Evolutionary conservation across 2,329 filamentous ascomycete genomes (phyloP), one percentile per base, ranked within the genome.

Genomic region (Didymella exigua): DNA sequence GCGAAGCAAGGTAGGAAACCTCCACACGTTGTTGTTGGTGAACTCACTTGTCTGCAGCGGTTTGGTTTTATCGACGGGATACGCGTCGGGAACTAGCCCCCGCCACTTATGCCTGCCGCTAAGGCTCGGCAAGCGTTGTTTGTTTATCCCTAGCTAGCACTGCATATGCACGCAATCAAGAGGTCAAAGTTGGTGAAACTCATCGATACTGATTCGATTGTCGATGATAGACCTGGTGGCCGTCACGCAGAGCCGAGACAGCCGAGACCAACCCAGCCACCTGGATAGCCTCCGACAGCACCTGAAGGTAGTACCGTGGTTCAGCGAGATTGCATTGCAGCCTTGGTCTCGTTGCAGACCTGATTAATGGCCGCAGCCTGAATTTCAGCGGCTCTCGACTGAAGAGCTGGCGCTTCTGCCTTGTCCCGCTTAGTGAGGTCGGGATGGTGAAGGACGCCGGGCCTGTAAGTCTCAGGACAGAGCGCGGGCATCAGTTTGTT

Each of bases 391-490:
- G 67, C 70, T 42, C 67, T 59, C 8, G 66, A 56, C 23, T 65
- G 61, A 4, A 75, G 61, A 3, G 42, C 65, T 11, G 63, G 56
- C 10, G 62, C 29, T 37, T 67, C 63, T 21, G 55, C 59, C 38
- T 43, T 65, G 45, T 74, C 72, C 7, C 66, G 63, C 48, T 67
- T 72, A 49, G 61, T 58, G 7, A 73, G 36, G 37, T 74, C 68
- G 5, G 71, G 71, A 24, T 75, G 71, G 7, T 71, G 67, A 21
- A 72, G 49, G 4, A 66, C 51, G 10, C 63, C 59, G 9, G 70
- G 70, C 48, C 66, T 70, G 56, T 74, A 73, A 1, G 64, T 64
- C 43, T 75, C 71, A 13, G 55, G 54, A 54, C 71, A 74, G 16
- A 72, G 56, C 8, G 59, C 45, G 9, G 59, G 33, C 45, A 75